Base-by-base conservation (phyloP, 495 filamentous ascomycete genomes). In the Pseudoneurospora amorphoporcata region DNA sequence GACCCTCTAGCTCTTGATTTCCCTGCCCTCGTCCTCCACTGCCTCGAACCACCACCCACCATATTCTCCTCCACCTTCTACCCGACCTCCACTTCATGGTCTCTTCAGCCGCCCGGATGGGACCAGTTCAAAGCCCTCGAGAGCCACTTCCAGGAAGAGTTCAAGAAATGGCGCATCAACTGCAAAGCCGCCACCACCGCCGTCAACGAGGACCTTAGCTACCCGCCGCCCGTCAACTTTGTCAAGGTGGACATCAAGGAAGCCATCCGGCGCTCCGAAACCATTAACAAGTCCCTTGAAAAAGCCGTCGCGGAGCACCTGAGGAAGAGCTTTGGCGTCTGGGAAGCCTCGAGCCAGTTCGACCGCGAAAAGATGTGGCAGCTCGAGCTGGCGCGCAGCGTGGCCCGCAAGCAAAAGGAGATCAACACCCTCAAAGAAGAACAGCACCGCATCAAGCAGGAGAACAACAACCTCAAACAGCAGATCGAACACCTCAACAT, bases 1-100 rank as follows among this genome's bases (percentile, higher is more conserved):
- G 92, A 97, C 72, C 89, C 94, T 39, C 89, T 92, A 72, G 81
- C 89, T 35, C 87, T 95, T 73, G 91, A 90, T 37, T 97, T 96
- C 75, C 93, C 93, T 8, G 90, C 90, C 23, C 86, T 97, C 29
- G 92, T 90, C 45, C 87, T 97, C 8, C 90, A 90, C 73, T 90
- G 94, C 73, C 89, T 97, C 4, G 89, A 91, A 47, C 84, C 91
- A 38, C 94, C 94, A 17, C 89, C 91, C 14, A 92, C 91, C 1
- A 81, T 97, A 3, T 92, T 92, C 79, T 83, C 88, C 6, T 87
- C 86, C 1, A 91, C 89, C 5, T 91, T 88, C n/a, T 86, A 95
- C 72, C 81, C 92, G 3, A 91, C 88, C 2, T 81, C 86, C 4
- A 85, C 87, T 8, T 92, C 92, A 0, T 97, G 94, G 87, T 91